Percentiles rank a stretch among this genome's conserved stretches.
Conservation (phyloP, 257 asterid genomes). For the Lavandula angustifolia region DNA sequence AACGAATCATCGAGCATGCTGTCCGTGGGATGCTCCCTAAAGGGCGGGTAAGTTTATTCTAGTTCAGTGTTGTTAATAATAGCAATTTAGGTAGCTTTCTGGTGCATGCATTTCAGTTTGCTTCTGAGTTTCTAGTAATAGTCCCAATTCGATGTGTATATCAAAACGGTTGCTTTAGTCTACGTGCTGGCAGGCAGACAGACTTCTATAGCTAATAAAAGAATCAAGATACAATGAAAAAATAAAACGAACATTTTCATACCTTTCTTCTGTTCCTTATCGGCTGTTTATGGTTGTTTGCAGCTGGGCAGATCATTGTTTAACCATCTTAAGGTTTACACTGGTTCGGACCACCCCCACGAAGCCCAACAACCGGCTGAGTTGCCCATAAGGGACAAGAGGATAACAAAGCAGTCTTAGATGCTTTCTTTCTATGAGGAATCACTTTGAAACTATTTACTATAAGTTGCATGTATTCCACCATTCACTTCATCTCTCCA, state of each 20-base stretch:
- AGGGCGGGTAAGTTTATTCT: conserved; percentile 63
- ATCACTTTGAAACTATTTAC: conserved; percentile 5
- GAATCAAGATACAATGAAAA: background rate
- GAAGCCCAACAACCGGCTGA: conserved; percentile 83
- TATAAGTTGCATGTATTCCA: conserved; percentile 27
- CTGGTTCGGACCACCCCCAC: conserved; percentile 93
- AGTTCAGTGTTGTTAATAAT: background rate
- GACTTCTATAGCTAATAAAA: background rate
- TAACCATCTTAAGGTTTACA: conserved; percentile 84
- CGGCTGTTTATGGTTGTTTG: conserved; percentile 31
- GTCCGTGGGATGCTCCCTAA: conserved; percentile 99
- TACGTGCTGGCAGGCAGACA: background rate
- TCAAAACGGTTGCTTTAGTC: background rate
- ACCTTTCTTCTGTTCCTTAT: conserved; percentile 10
- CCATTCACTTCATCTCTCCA: background rate
- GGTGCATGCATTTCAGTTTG: too few relatives aligned
- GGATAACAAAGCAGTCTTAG: conserved; percentile 59
- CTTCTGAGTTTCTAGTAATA: background rate
- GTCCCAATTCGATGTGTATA: background rate
- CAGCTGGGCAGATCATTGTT: conserved; percentile 92
- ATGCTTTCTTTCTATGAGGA: background rate
- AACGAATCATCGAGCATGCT: conserved; percentile 94
- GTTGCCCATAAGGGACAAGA: conserved; percentile 85
- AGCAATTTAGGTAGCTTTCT: background rate
- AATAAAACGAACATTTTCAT: too few relatives aligned